These are phyloP conservation scores for Colletotrichum sp. DNA, from an alignment of 2,329 filamentous ascomycete genomes.

Conservation along the genomic window DNA sequence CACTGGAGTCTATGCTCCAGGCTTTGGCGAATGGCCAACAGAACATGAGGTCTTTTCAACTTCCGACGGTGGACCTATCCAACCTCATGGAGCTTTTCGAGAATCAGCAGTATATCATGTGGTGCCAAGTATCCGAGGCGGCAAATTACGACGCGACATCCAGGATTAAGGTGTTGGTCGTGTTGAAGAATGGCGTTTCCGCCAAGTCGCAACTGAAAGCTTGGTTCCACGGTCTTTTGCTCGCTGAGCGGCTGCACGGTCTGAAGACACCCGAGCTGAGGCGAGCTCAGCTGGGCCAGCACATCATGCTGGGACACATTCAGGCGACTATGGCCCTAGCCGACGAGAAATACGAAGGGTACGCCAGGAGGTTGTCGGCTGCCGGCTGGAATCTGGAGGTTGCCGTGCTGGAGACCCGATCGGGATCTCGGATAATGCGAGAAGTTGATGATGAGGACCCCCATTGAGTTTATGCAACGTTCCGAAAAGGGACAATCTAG, in stretches of 20 bases:
- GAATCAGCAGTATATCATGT: not conserved
- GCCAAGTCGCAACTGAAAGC: conserved; percentile 11
- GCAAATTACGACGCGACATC: not conserved
- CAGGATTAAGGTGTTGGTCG: not conserved
- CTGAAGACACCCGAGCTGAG: not conserved
- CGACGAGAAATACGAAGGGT: conserved; percentile 1
- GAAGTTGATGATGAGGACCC: not conserved
- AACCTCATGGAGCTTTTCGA: not conserved
- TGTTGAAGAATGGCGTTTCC: conserved; percentile 9
- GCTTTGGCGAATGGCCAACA: not conserved
- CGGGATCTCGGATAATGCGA: conserved; percentile 9
- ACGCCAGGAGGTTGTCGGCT: not conserved
- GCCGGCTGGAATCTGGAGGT: conserved; percentile 12
- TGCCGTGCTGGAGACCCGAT: conserved; percentile 10
- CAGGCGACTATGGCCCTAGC: not conserved
- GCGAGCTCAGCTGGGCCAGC: not conserved
- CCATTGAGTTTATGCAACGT: not conserved
- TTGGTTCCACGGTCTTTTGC: conserved; percentile 9
- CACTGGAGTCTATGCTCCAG: not conserved
- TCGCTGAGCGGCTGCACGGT: not conserved
- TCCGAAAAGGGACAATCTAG: not conserved
- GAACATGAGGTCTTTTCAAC: not conserved
- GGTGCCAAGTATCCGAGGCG: not conserved
- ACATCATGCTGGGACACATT: not conserved
- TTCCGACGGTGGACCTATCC: not conserved